Evolutionary conservation across 768 basidiomycete genomes (phyloP), one percentile per base, ranked within the genome.

Genomic region (Amanita muscaria): DNA sequence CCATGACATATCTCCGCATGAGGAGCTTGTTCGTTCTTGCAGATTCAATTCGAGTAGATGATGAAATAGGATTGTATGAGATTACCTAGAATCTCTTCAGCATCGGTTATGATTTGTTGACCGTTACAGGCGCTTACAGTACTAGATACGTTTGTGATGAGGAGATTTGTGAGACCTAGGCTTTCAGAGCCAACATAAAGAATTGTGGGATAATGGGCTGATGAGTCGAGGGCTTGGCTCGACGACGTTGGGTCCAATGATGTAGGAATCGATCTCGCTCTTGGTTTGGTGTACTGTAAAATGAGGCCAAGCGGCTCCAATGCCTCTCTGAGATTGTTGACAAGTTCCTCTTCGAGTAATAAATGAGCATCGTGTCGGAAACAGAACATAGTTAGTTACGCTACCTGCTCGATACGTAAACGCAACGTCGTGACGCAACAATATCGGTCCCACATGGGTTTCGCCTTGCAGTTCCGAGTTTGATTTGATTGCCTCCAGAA

Each of bases 1-100:
- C 76, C 1, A 76, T 67, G 2, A 81, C 86, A 49, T 97, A 96
- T 11, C 96, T 79, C 0, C 88, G 78, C 84, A 93, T 93, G 11
- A 97, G 75, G 4, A 96, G 65, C 41, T 71, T 79, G 53, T 94
- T 94, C 3, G 89, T 85, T 19, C 73, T 69, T 1, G 61, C 61
- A 0, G 86, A 88, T 50, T 88, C 80, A 12, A 83, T 57, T 9
- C 68, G 65, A 0, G 74, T 66, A 0, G 55, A 56, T 12, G 63
- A 56, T 0, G 71, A 67, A 3, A 55, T 44, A 0, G 93, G 88
- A 47, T 89, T 71, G 64, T 89, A 94, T 0, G 78, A 77, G 58
- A 80, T 80, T 7, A 96, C 71, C 88, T 94, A 6, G 6, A 29
- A 37, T 6, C n/a, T n/a, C n/a, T n/a, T n/a, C n/a, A n/a, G n/a